Conservation (phyloP, 2,329 filamentous ascomycete species). For the Polytolypa hystricis region DNA sequence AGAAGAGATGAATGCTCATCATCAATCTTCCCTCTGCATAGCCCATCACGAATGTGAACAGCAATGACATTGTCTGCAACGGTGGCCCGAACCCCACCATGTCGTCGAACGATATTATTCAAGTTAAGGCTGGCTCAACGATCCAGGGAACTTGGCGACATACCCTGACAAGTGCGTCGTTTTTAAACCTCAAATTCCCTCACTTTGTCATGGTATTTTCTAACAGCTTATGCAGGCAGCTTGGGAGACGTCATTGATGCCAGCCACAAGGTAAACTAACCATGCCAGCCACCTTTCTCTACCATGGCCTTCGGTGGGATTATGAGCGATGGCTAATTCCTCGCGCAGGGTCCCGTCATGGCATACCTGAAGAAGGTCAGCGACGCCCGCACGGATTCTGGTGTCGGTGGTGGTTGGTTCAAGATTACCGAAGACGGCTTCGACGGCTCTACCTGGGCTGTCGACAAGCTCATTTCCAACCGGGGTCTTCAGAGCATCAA, state of each 20-base stretch:
- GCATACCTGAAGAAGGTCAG: slow-evolving; percentile 47
- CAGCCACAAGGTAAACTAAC: slow-evolving; percentile 32
- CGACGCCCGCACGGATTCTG: slow-evolving; percentile 24
- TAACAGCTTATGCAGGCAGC: background rate
- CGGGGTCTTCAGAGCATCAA: slow-evolving; percentile 16
- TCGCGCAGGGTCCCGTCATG: slow-evolving; percentile 37
- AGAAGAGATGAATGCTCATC: background rate
- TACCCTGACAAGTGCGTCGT: slow-evolving; percentile 33
- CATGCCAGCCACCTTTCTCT: background rate
- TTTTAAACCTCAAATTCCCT: background rate
- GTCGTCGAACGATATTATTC: slow-evolving; percentile 1
- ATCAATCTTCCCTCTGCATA: slow-evolving; percentile 4
- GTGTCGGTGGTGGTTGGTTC: slow-evolving; percentile 22
- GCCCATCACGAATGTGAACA: slow-evolving; percentile 45
- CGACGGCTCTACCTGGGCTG: slow-evolving; percentile 7
- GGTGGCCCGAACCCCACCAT: slow-evolving; percentile 42
- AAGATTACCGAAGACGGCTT: slow-evolving; percentile 32
- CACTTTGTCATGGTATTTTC: background rate
- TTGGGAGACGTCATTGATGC: slow-evolving; percentile 44
- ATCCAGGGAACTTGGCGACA: slow-evolving; percentile 38
- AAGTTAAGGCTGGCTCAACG: slow-evolving; percentile 9
- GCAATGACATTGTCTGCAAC: slow-evolving; percentile 47
- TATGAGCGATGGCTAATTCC: background rate
- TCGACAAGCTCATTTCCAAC: slow-evolving; percentile 9
- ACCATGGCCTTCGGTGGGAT: too few relatives aligned